Percentiles rank a stretch among this genome's conserved stretches.
Evolutionary conservation across 306 rosid genomes (phyloP).

Genomic region (Dryas drummondii): DNA sequence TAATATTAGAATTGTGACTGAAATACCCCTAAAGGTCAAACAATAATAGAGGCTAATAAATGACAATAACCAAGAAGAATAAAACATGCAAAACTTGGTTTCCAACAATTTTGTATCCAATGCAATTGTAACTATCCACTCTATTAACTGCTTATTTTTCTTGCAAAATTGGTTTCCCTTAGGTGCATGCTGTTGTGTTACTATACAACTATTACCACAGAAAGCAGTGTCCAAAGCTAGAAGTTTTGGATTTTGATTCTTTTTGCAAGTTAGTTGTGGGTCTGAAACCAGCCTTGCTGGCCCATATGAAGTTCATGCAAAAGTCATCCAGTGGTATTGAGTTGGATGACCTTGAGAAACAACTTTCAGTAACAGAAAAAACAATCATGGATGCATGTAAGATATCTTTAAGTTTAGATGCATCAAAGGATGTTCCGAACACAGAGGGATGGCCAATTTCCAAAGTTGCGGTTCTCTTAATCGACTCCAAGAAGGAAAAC

Average conservation of each 20-base stretch:
- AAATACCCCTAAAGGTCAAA: not conserved
- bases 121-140: not conserved
- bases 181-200: conserved; percentile 79
- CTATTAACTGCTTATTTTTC: conserved; percentile 32
- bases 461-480: conserved; percentile 68
- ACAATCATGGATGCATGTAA: conserved; percentile 70
- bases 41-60: not conserved
- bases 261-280: conserved; percentile 69
- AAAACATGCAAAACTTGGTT: not conserved
- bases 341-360: conserved; percentile 56
- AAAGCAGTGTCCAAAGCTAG: conserved; percentile 54
- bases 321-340: conserved; percentile 40
- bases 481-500: conserved; percentile 59
- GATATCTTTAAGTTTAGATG: conserved; percentile 53
- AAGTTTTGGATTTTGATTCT: conserved; percentile 51
- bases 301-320: conserved; percentile 65
- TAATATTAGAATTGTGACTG: not conserved
- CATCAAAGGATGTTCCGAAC: conserved; percentile 52
- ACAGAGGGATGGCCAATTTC: conserved; percentile 73
- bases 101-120: not conserved
- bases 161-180: conserved; percentile 28
- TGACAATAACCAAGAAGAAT: not conserved
- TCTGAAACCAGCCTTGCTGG: conserved; percentile 58
- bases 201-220: conserved; percentile 81
- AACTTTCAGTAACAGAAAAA: conserved; percentile 69